Percentiles rank a stretch among this genome's conserved stretches.
Conservation (phyloP, 768 basidiomycete species). For the Tephrocybe sp. region DNA sequence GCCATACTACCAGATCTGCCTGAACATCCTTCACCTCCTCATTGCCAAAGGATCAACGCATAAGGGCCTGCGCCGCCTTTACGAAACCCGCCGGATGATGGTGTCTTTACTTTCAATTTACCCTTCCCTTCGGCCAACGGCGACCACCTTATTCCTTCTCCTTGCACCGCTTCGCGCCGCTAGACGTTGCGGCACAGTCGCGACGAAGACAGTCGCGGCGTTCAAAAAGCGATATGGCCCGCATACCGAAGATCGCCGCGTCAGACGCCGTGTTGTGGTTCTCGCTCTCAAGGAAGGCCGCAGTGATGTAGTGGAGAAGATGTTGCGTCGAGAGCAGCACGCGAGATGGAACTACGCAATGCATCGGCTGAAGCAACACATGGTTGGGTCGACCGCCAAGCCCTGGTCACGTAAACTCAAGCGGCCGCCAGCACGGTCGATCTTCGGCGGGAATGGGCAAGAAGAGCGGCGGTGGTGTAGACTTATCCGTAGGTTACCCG, state of each 20-base stretch:
- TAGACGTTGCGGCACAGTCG: slow-evolving; percentile 54
- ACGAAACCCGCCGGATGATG: slow-evolving; percentile 42
- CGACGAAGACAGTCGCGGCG: slow-evolving; percentile 37
- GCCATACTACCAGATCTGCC: slow-evolving; percentile 32
- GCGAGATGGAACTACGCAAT: slow-evolving; percentile 8
- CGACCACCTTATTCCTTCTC: slow-evolving; percentile 58
- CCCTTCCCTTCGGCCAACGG: slow-evolving; percentile 50
- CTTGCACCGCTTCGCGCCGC: slow-evolving; percentile 49
- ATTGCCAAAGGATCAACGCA: slow-evolving; percentile 32
- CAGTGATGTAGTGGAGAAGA: slow-evolving; percentile 42
- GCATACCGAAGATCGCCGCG: slow-evolving; percentile 51
- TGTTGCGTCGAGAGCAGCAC: slow-evolving; percentile 21
- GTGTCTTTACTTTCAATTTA: slow-evolving; percentile 43
- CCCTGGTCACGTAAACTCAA: slow-evolving; percentile 10
- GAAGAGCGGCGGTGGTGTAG: slow-evolving; percentile 31
- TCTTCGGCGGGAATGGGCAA: slow-evolving; percentile 30
- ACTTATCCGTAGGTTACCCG: slow-evolving; percentile 18
- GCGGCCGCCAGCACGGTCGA: slow-evolving; percentile 22
- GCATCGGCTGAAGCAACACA: slow-evolving; percentile 20
- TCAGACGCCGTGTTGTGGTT: slow-evolving; percentile 55
- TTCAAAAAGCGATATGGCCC: slow-evolving; percentile 59
- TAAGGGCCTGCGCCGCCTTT: slow-evolving; percentile 41
- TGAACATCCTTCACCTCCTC: slow-evolving; percentile 57
- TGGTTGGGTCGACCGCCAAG: slow-evolving; percentile 15
- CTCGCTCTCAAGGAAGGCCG: slow-evolving; percentile 68